These are phyloP conservation scores for Kappamyces sp. DNA, from an alignment of 192 early-diverging fungal genomes.

Conservation along the genomic window DNA sequence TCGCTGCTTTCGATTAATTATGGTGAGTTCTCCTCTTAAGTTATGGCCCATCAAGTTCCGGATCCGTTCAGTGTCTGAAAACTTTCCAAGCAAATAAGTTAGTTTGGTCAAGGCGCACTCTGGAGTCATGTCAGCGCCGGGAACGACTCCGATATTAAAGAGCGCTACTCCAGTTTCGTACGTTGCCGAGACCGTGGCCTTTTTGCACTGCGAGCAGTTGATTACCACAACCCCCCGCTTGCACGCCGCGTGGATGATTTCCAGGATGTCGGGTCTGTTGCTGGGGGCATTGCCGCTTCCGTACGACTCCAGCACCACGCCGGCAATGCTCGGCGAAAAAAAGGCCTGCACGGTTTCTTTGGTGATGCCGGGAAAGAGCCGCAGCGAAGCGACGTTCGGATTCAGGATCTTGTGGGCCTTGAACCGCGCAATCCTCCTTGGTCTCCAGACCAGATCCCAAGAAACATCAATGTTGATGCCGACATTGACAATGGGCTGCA, in stretches of 20 bases:
- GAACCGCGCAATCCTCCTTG: constrained; percentile 79
- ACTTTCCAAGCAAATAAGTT: constrained; percentile 79
- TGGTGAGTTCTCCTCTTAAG: constrained; percentile 89
- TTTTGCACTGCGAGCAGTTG: constrained; percentile 81
- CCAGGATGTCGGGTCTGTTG: constrained; percentile 78
- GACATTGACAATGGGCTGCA: constrained; percentile 82
- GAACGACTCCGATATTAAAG: constrained; percentile 70
- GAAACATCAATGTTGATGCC: constrained; percentile 96
- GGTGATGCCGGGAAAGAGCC: constrained; percentile 92
- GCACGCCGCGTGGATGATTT: constrained; percentile 75
- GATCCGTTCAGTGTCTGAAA: constrained; percentile 51
- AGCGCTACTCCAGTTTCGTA: constrained; percentile 89
- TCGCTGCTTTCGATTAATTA: constrained; percentile 51
- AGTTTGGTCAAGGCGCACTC: constrained; percentile 96
- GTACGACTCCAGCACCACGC: constrained; percentile 92
- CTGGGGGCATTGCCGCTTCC: constrained; percentile 96
- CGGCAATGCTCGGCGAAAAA: constrained; percentile 74
- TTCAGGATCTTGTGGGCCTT: constrained; percentile 79
- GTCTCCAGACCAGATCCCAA: constrained; percentile 81
- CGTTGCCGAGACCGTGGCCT: constrained; percentile 79
- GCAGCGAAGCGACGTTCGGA: constrained; percentile 77
- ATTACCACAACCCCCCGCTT: constrained; percentile 93
- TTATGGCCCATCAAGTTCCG: constrained; percentile 75
- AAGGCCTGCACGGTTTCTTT: constrained; percentile 81
- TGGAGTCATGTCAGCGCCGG: constrained; percentile 92